Conservation (phyloP, 192 early-diverging fungal species). For the Backusella psychrophila region DNA sequence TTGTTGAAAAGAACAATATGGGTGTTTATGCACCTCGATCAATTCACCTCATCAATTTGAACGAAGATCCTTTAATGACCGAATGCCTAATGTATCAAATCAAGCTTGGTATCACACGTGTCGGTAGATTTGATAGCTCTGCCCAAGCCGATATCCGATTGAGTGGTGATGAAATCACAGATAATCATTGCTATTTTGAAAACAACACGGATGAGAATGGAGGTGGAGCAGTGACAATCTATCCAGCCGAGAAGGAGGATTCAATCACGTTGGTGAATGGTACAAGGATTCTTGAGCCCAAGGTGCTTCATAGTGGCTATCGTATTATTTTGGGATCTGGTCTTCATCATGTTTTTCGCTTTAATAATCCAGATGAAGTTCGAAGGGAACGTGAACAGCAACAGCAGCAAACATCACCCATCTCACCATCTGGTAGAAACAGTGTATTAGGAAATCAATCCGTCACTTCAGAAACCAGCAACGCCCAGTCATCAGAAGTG, state of each 20-base stretch:
- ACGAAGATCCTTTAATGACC: constrained; percentile 75
- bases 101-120: constrained; percentile 59
- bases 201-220: constrained; percentile 32
- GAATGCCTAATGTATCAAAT: constrained; percentile 79
- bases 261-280: constrained; percentile 79
- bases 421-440: background rate
- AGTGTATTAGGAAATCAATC: constrained; percentile 4
- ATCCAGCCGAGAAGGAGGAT: constrained; percentile 43
- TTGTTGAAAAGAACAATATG: constrained; percentile 53
- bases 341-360: constrained; percentile 73
- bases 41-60: constrained; percentile 73
- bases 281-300: constrained; percentile 53
- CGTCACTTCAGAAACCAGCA: constrained; percentile 24
- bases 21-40: constrained; percentile 67
- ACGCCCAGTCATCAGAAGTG: constrained; percentile 40
- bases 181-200: constrained; percentile 65
- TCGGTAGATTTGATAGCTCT: constrained; percentile 44
- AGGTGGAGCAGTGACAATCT: constrained; percentile 52
- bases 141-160: constrained; percentile 46
- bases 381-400: constrained; percentile 53
- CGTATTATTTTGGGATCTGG: constrained; percentile 74
- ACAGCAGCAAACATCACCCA: background rate
- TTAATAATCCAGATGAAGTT: constrained; percentile 82
- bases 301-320: constrained; percentile 64
- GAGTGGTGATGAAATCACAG: constrained; percentile 43